Conservation (phyloP, 306 rosid genomes). For the Quillaja saponaria region DNA sequence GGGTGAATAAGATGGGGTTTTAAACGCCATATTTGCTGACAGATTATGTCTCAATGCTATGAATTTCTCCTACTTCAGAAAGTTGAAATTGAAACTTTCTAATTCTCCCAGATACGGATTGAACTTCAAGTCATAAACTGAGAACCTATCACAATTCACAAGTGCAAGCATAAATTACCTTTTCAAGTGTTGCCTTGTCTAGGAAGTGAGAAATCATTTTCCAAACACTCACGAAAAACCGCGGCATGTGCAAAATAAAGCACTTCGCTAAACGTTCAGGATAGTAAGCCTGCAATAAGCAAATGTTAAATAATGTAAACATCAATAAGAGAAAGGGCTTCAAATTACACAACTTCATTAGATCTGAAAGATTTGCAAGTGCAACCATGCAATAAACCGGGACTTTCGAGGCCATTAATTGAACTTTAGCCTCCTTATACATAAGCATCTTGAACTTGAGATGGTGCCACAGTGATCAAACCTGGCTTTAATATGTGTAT, state of each 20-base stretch:
- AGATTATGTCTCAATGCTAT: neutral
- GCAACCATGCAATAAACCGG: too few species aligned
- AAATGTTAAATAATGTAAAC: neutral
- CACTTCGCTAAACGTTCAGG: conserved; percentile 84
- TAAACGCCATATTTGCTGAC: neutral
- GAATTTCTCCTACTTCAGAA: too few species aligned
- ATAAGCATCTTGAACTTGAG: too few species aligned
- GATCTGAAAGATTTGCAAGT: too few species aligned
- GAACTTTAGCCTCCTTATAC: too few species aligned
- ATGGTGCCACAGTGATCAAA: too few species aligned
- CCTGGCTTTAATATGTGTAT: too few species aligned
- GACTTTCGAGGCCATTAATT: too few species aligned
- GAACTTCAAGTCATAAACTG: too few species aligned
- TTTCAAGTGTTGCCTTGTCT: conserved; percentile 74
- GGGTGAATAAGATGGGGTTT: neutral
- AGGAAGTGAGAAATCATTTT: conserved; percentile 77
- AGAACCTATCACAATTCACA: neutral
- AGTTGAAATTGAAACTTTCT: neutral
- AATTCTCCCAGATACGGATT: too few species aligned
- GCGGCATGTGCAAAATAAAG: conserved; percentile 75
- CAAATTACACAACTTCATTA: neutral
- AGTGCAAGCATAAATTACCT: conserved; percentile 46
- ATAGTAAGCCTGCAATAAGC: conserved; percentile 70
- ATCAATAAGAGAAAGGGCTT: conserved; percentile 2
- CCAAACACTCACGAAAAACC: conserved; percentile 91